These are phyloP conservation scores for Metrosideros polymorpha DNA, from an alignment of 441 rosid species.

Conservation along the genomic window DNA sequence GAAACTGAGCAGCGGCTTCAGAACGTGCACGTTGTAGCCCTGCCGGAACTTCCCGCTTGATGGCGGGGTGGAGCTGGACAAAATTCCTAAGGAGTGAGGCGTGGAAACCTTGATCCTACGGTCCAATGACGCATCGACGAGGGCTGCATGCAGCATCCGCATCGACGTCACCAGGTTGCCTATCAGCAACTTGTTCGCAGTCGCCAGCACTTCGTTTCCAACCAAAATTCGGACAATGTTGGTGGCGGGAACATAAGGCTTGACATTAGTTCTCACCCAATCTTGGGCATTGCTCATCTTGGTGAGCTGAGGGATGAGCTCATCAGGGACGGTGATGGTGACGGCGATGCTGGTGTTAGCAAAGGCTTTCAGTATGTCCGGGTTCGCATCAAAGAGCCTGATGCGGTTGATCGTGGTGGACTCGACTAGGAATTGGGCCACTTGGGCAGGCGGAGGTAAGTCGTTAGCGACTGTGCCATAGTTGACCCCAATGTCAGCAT, in stretches of 20 bases:
- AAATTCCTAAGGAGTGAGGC: conserved; percentile 64
- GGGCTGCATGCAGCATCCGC: conserved; percentile 60
- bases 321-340: conserved; percentile 54
- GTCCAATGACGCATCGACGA: conserved; percentile 42
- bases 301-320: conserved; percentile 56
- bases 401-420: conserved; percentile 59
- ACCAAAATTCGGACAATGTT: conserved; percentile 60
- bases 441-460: conserved; percentile 64
- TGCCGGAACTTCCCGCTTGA: conserved; percentile 54
- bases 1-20: conserved; percentile 67
- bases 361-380: conserved; percentile 48
- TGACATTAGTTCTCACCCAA: conserved; percentile 48
- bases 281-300: conserved; percentile 39
- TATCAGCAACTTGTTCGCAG: conserved; percentile 28
- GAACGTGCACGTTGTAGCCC: conserved; percentile 49
- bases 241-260: conserved; percentile 52
- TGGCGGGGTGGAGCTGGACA: conserved; percentile 58
- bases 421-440: conserved; percentile 50
- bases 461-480: conserved; percentile 67
- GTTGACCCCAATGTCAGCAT: conserved; percentile 53
- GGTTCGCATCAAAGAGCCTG: conserved; percentile 53
- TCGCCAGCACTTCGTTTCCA: conserved; percentile 73
- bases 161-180: conserved; percentile 54
- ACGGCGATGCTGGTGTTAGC: conserved; percentile 49
- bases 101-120: conserved; percentile 55